These are phyloP conservation scores for Calonectria fujianensis DNA, from an alignment of 2,329 filamentous ascomycete genomes.

Conservation along the genomic window DNA sequence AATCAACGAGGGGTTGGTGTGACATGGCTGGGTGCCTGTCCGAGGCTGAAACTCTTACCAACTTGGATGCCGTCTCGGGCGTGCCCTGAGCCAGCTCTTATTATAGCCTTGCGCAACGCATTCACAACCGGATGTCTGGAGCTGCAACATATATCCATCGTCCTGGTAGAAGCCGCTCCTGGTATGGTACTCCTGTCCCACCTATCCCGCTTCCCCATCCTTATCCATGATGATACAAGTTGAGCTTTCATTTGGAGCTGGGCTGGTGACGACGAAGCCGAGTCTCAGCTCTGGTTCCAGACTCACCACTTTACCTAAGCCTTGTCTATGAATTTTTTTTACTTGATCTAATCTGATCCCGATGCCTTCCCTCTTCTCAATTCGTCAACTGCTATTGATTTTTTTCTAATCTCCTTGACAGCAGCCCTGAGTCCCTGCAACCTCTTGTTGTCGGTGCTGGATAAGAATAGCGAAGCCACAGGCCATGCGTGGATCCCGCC, in stretches of 20 bases:
- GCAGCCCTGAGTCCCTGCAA: conserved; percentile 70
- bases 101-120: neutral
- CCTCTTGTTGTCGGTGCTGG: conserved; percentile 68
- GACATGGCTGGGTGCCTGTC: conserved; percentile 13
- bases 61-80: neutral
- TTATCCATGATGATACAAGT: conserved; percentile 63
- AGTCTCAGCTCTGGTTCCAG: conserved; percentile 68
- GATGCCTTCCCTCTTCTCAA: conserved; percentile 45
- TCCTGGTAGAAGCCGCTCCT: neutral
- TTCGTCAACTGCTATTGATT: conserved; percentile 48
- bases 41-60: conserved; percentile 13
- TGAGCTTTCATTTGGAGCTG: conserved; percentile 61
- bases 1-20: conserved; percentile 7
- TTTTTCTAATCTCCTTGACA: conserved; percentile 61
- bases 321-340: conserved; percentile 61
- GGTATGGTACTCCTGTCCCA: conserved; percentile 16
- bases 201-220: conserved; percentile 2
- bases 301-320: conserved; percentile 49
- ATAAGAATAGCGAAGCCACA: conserved; percentile 78
- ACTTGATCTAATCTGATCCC: conserved; percentile 81
- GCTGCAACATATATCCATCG: neutral
- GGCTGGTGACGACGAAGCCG: conserved; percentile 69
- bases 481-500: conserved; percentile 90
- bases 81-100: neutral
- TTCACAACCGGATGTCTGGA: neutral